These are phyloP conservation scores for Fraxinus excelsior DNA, from an alignment of 257 asterid species.

Conservation along the genomic window DNA sequence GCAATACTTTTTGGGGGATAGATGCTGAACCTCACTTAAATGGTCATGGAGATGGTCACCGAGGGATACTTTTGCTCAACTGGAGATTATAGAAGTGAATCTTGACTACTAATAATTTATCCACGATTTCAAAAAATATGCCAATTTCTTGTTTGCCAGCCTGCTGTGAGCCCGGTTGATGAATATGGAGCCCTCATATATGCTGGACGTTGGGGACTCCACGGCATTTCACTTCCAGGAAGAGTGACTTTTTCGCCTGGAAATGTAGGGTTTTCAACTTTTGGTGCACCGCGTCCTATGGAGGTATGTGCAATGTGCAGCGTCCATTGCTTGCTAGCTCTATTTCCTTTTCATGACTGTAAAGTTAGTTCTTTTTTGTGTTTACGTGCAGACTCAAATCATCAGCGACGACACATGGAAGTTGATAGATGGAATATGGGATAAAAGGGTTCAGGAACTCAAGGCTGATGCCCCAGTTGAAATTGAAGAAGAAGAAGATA, in stretches of 20 bases:
- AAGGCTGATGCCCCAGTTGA: slow-evolving; percentile 55
- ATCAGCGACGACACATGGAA: slow-evolving; percentile 91
- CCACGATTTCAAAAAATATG: slow-evolving; percentile 8
- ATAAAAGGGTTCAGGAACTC: slow-evolving; percentile 71
- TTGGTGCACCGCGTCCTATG: slow-evolving; percentile 96
- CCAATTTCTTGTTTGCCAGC: slow-evolving; percentile 45
- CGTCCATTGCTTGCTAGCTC: slow-evolving; percentile 11
- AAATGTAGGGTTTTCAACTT: slow-evolving; percentile 84
- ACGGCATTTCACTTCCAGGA: slow-evolving; percentile 95
- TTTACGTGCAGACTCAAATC: slow-evolving; percentile 76
- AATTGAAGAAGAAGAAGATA: slow-evolving; percentile 49
- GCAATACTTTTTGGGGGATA: not conserved
- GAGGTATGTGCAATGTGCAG: slow-evolving; percentile 51
- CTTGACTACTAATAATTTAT: not conserved
- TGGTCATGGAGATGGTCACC: slow-evolving; percentile 1
- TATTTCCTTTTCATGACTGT: slow-evolving; percentile 3
- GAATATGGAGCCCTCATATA: slow-evolving; percentile 84
- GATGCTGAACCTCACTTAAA: not conserved
- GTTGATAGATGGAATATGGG: slow-evolving; percentile 82
- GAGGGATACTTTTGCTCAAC: not conserved
- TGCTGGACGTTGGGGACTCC: slow-evolving; percentile 96
- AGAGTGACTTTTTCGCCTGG: slow-evolving; percentile 99
- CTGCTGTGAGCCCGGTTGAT: slow-evolving; percentile 72
- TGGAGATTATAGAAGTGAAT: slow-evolving; percentile 17
- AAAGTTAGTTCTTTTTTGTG: slow-evolving; percentile 15